A percentile compares a stretch with the other conserved stretches of the same genome.
Evolutionary conservation across 352 stramenopile genomes (phyloP).

Genomic region (Globisporangium paroecandrum): DNA sequence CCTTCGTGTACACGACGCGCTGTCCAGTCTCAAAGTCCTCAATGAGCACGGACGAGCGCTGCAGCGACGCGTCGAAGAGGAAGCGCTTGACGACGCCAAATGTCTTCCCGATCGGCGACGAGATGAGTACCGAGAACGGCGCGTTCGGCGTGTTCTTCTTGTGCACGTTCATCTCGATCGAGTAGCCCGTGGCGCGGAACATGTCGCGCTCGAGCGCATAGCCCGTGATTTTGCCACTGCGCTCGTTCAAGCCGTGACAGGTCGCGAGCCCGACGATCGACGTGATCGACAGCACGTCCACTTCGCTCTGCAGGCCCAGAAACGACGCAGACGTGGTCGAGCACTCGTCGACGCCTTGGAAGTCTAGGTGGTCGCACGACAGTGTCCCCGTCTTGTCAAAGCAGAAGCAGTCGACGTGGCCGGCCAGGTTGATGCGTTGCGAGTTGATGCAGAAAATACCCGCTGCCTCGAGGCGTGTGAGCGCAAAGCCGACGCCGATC

Average conservation of each 20-base stretch:
- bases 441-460: conserved; percentile 73
- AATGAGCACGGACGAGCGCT: conserved; percentile 68
- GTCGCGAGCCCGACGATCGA: conserved; percentile 62
- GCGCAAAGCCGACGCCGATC: conserved; percentile 51
- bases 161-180: conserved; percentile 51
- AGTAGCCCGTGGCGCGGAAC: conserved; percentile 65
- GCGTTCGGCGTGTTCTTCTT: conserved; percentile 39
- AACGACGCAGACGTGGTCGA: conserved; percentile 31
- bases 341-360: conserved; percentile 70
- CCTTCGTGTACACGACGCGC: conserved; percentile 67
- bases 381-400: conserved; percentile 85
- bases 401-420: conserved; percentile 72
- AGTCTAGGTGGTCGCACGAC: conserved; percentile 68
- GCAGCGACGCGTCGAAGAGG: conserved; percentile 63
- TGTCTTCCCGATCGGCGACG: conserved; percentile 63
- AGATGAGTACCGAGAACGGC: conserved; percentile 63
- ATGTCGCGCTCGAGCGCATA: conserved; percentile 75
- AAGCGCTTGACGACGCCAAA: conserved; percentile 72
- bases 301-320: conserved; percentile 54
- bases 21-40: conserved; percentile 63
- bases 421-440: conserved; percentile 64
- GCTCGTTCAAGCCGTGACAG: conserved; percentile 62
- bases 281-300: conserved; percentile 62
- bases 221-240: conserved; percentile 45
- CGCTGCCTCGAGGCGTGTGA: conserved; percentile 38